Evolutionary conservation across 768 basidiomycete genomes (phyloP).

Genomic region (Coprinellus micaceus): DNA sequence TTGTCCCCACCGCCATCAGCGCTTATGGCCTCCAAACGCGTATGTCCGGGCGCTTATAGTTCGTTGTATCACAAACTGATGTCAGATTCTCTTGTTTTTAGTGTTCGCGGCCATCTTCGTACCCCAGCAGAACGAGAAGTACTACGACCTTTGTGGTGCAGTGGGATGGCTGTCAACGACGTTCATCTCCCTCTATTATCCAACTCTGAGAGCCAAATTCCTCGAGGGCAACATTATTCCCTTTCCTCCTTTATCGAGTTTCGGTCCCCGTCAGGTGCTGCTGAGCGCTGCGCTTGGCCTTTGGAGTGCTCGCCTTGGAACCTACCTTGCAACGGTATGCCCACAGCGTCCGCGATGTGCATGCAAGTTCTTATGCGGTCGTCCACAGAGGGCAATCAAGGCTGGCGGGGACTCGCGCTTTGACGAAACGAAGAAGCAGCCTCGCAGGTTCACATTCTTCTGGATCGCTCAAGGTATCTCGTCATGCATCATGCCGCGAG

Average conservation of each 20-base stretch:
- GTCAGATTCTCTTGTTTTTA: conserved; percentile 15
- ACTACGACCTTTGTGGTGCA: conserved; percentile 64
- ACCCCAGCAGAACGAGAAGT: conserved; percentile 61
- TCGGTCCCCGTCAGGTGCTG: conserved; percentile 60
- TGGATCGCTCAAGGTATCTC: conserved; percentile 59
- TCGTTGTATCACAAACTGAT: background rate
- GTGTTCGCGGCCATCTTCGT: conserved; percentile 60
- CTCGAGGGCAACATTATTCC: conserved; percentile 34
- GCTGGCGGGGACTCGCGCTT: conserved; percentile 65
- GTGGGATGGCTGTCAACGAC: conserved; percentile 64
- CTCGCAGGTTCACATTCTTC: conserved; percentile 44
- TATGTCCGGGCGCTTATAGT: conserved; percentile 18
- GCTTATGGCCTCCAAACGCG: conserved; percentile 52
- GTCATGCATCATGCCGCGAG: background rate
- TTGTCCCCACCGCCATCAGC: conserved; percentile 45
- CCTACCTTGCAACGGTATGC: conserved; percentile 51
- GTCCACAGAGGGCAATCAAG: conserved; percentile 37
- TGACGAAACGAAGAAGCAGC: conserved; percentile 45
- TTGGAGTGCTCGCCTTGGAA: conserved; percentile 63
- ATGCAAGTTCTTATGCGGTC: no score
- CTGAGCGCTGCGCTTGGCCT: conserved; percentile 52
- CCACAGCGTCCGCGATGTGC: no score
- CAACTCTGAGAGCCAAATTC: conserved; percentile 48
- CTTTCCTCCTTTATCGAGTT: conserved; percentile 41
- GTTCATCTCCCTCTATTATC: conserved; percentile 59